Evolutionary conservation across 78 protist genomes (phyloP).

Genomic region (Dictyostelium firmibasis): DNA sequence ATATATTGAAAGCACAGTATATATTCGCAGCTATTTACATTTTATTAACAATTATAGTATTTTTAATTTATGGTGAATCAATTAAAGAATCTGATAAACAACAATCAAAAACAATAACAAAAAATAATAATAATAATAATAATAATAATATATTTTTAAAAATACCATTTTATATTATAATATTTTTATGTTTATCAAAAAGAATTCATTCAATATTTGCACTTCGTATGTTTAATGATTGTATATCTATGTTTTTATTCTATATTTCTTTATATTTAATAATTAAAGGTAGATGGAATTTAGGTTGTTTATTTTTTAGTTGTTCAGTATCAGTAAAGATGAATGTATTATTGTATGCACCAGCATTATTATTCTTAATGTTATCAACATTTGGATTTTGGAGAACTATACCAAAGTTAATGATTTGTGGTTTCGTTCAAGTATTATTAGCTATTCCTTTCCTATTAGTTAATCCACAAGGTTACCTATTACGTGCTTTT

Average conservation of each 20-base stretch:
- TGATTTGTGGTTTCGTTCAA: conserved; percentile 77
- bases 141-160: background rate
- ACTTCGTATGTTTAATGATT: conserved; percentile 95
- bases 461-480: conserved; percentile 46
- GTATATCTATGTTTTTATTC: conserved; percentile 84
- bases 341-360: conserved; percentile 92
- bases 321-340: conserved; percentile 91
- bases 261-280: conserved; percentile 74
- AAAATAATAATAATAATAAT: background rate
- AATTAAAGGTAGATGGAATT: conserved; percentile 34
- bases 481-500: conserved; percentile 86
- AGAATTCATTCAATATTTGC: conserved; percentile 94
- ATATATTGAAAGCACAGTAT: conserved; percentile 79
- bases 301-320: conserved; percentile 85
- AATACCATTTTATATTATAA: conserved; percentile 77
- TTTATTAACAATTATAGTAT: conserved; percentile 16
- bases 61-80: conserved; percentile 36
- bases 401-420: conserved; percentile 52
- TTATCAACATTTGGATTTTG: conserved; percentile 72
- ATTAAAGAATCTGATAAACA: background rate
- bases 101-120: background rate
- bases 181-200: conserved; percentile 58
- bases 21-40: conserved; percentile 71
- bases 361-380: conserved; percentile 83
- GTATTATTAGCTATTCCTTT: conserved; percentile 89